Percentiles rank a stretch among this genome's conserved stretches.
Evolutionary conservation across 2,329 filamentous ascomycete species (phyloP).

Genomic region (Scedosporium dehoogii): DNA sequence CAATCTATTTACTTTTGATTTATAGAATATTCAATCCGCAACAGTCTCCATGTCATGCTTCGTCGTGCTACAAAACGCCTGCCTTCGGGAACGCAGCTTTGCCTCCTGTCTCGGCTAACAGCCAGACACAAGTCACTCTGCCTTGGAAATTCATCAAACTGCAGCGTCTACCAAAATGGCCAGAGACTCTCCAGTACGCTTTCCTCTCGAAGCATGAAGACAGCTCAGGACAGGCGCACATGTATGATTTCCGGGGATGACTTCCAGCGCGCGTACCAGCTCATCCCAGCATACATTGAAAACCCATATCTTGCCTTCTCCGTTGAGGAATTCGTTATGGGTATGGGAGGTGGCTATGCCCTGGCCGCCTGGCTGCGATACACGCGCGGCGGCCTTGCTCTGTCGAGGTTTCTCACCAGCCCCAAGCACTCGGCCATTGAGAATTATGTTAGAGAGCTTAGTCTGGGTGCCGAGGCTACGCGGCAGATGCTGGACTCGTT

Average conservation of each 20-base stretch:
- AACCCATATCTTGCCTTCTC: background rate
- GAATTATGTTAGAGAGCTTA: background rate
- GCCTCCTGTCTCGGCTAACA: too few species aligned
- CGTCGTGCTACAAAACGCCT: too few species aligned
- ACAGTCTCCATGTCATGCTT: too few species aligned
- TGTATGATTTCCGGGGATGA: background rate
- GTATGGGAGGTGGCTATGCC: background rate
- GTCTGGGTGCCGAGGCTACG: background rate
- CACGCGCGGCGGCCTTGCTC: background rate
- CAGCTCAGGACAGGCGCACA: background rate
- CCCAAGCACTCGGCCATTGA: background rate
- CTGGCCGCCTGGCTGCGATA: background rate
- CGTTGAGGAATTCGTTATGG: conserved; percentile 1
- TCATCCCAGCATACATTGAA: background rate
- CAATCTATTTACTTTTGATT: too few species aligned
- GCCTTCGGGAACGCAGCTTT: too few species aligned
- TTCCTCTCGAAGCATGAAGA: background rate
- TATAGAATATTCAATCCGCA: too few species aligned
- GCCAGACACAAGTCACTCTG: too few species aligned
- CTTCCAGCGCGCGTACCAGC: background rate
- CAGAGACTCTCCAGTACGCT: too few species aligned
- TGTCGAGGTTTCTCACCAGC: background rate
- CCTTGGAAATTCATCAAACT: too few species aligned
- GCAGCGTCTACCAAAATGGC: too few species aligned
- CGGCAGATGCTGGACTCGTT: background rate